Percentiles rank a stretch among this genome's conserved stretches.
These are phyloP conservation scores for Eucalyptus lansdowneana DNA, from an alignment of 345 rosid genomes.

Conservation along the genomic window DNA sequence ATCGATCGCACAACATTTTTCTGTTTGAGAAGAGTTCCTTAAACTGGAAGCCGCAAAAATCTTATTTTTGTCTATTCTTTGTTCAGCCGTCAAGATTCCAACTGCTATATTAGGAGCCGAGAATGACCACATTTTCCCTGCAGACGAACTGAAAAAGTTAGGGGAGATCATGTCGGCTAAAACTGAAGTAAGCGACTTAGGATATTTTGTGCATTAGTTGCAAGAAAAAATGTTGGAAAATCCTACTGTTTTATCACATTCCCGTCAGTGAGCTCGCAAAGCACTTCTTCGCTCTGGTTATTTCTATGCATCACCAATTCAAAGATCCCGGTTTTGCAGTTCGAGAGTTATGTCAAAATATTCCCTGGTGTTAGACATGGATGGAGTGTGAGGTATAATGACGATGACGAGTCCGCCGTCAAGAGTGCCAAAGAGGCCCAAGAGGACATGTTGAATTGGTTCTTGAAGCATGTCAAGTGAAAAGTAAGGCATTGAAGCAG, in stretches of 20 bases:
- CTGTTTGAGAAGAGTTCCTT: background rate
- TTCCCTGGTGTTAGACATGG: slow-evolving; percentile 46
- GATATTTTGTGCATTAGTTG: background rate
- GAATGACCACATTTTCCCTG: slow-evolving; percentile 13
- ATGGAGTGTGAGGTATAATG: slow-evolving; percentile 50
- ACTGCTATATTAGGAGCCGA: slow-evolving; percentile 34
- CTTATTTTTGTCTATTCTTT: background rate
- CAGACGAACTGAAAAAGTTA: slow-evolving; percentile 13
- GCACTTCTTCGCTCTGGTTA: background rate
- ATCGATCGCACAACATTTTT: background rate
- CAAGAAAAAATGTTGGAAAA: background rate
- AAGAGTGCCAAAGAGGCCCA: background rate
- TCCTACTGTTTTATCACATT: background rate
- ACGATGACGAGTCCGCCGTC: slow-evolving; percentile 6
- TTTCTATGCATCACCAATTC: background rate
- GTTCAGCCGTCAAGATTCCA: slow-evolving; percentile 28
- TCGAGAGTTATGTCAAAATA: slow-evolving; percentile 30
- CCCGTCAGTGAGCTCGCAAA: background rate
- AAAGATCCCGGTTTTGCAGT: background rate
- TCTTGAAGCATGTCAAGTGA: background rate
- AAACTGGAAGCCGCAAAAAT: background rate
- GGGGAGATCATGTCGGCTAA: slow-evolving; percentile 7
- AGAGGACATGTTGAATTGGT: background rate
- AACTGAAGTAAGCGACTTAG: background rate
- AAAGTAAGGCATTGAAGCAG: background rate